Base-by-base conservation (phyloP, 2,329 filamentous ascomycete genomes). In the Sclerotinia minor region DNA sequence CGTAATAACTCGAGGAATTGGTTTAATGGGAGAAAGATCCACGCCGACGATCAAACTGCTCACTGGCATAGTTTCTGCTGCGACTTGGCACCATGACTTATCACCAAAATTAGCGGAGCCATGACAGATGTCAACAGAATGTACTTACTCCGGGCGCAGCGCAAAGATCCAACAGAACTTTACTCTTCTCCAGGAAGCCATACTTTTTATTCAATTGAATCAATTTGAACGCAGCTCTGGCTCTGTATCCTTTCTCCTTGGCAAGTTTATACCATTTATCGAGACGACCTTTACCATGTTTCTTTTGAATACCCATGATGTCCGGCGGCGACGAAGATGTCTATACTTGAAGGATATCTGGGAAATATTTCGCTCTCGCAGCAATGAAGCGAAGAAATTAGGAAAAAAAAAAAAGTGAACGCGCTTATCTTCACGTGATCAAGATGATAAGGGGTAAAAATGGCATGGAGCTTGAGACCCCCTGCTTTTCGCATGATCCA, bases 121-220 rank as follows among this genome's bases (percentile, higher is more conserved):
- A 15, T 2, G 24, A 68, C 17, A 19, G 29, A 32, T 13, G 24
- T n/a, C 38, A 24, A n/a, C 15, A 59, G n/a, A 24, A 64, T 44
- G 32, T 44, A 83, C 88, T 78, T 83, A 92, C 90, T 80, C 95
- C 95, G 44, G 95, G 95, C 26, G 95, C 95, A 72, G 95, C 95
- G 82, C 95, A 99, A 78, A 99, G 90, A 89, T 99, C 96, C 78
- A 99, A 84, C 70, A 97, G 83, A 75, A 98, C 95, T 83, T 92
- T 96, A 81, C 92, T 96, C 84, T 96, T 94, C 80, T 98, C 93
- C 74, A 99, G 83, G 80, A 99, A 99, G 73, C 92, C 92, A 90
- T 96, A 99, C 79, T 97, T 98, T 82, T 98, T 97, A 83, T 99
- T 99, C 75, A 99, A 83, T 79, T 99, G 94, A 74, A 99, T 94